phyloP scores from a whole-genome alignment of 345 rosid genomes.

The Streptanthus diversifolius region DNA sequence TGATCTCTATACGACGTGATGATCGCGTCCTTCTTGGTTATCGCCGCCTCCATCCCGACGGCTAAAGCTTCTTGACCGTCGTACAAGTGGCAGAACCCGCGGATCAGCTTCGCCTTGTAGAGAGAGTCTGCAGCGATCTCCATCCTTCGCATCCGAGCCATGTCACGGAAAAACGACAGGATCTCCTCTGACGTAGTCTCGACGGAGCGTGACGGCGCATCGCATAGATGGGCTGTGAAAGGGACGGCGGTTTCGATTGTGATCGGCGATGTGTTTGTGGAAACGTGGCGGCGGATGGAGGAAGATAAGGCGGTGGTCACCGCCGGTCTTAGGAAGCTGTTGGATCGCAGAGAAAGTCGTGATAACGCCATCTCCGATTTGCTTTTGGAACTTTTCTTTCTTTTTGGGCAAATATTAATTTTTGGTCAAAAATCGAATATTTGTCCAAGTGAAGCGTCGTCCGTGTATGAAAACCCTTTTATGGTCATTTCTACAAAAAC shows the following conservation, averaged over 20 bases:
- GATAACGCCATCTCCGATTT: slow-evolving; percentile 60
- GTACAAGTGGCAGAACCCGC: slow-evolving; percentile 94
- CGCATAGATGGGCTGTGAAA: slow-evolving; percentile 78
- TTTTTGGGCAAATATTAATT: background rate
- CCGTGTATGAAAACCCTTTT: background rate
- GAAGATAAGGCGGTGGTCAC: background rate
- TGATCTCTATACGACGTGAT: slow-evolving; percentile 94
- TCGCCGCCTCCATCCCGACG: slow-evolving; percentile 92
- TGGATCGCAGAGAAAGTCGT: slow-evolving; percentile 43
- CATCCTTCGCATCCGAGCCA: slow-evolving; percentile 92
- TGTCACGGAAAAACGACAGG: slow-evolving; percentile 67
- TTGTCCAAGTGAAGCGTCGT: background rate
- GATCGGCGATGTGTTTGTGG: slow-evolving; percentile 65
- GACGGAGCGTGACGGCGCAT: slow-evolving; percentile 75
- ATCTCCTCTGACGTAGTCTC: slow-evolving; percentile 67
- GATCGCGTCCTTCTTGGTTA: slow-evolving; percentile 71
- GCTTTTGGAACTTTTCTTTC: background rate
- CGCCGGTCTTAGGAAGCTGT: slow-evolving; percentile 40
- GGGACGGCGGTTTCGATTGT: slow-evolving; percentile 83
- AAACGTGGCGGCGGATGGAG: slow-evolving; percentile 55
- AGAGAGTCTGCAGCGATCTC: slow-evolving; percentile 98
- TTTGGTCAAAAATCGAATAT: slow-evolving; percentile 13
- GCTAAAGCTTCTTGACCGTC: slow-evolving; percentile 97
- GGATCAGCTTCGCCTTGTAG: slow-evolving; percentile 93
- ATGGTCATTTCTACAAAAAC: slow-evolving; percentile 1